Conservation (phyloP, 768 basidiomycete genomes). For the Suillus fuscotomentosus region DNA sequence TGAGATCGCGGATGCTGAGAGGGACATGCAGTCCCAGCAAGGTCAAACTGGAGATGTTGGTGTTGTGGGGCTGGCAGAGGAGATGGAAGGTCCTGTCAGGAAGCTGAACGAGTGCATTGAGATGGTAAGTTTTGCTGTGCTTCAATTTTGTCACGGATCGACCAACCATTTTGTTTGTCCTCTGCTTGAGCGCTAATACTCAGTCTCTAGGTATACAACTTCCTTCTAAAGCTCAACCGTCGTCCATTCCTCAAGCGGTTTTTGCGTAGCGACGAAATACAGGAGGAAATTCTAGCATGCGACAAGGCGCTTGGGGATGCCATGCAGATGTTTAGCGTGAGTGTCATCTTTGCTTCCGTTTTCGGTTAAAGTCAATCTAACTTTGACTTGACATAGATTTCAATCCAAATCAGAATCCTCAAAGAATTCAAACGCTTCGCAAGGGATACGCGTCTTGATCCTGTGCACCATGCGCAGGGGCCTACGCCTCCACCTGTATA, state of each 20-base stretch:
- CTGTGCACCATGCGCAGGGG: not conserved
- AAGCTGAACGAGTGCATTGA: constrained; percentile 41
- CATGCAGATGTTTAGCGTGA: constrained; percentile 53
- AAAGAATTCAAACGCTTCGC: not conserved
- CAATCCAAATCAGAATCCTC: not conserved
- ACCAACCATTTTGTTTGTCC: too few relatives aligned
- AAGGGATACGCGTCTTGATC: not conserved
- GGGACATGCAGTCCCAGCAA: not conserved
- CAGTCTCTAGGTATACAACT: constrained; percentile 40
- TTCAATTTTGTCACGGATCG: not conserved
- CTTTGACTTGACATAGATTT: not conserved
- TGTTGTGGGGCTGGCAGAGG: constrained; percentile 35
- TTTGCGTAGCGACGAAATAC: constrained; percentile 69
- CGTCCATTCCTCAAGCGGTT: constrained; percentile 79
- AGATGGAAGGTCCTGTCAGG: constrained; percentile 49
- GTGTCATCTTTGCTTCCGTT: constrained; percentile 15
- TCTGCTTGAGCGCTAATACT: not conserved
- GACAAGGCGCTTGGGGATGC: constrained; percentile 54
- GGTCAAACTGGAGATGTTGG: constrained; percentile 11
- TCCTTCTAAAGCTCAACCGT: constrained; percentile 58
- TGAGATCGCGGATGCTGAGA: constrained; percentile 60
- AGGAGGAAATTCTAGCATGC: constrained; percentile 49
- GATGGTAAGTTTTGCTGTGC: constrained; percentile 37
- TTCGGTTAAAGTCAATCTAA: not conserved
- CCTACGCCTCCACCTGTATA: not conserved